Evolutionary conservation across 2,329 filamentous ascomycete species (phyloP).

Genomic region (Aquanectria penicillioides): DNA sequence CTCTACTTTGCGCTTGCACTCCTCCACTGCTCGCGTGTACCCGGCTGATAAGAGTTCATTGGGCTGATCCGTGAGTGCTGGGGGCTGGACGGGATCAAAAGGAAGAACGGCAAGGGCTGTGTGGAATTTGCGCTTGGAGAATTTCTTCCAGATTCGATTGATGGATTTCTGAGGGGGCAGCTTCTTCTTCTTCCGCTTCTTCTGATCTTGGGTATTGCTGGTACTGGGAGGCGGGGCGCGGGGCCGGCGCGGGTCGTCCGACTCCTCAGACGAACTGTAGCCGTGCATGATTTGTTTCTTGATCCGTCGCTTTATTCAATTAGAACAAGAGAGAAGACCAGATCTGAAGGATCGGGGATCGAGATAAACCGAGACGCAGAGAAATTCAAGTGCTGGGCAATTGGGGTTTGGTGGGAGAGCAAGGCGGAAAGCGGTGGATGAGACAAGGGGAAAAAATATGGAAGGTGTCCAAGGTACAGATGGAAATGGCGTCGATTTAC

Average conservation of each 20-base stretch:
- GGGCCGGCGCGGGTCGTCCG: constrained; percentile 56
- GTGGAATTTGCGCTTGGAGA: constrained; percentile 67
- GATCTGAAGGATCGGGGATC: too few relatives aligned
- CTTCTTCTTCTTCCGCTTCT: constrained; percentile 62
- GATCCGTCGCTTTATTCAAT: too few relatives aligned
- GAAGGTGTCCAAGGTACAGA: neutral
- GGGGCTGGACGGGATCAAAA: constrained; percentile 67
- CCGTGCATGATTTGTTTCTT: constrained; percentile 49
- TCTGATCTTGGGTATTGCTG: constrained; percentile 49
- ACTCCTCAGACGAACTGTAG: constrained; percentile 62
- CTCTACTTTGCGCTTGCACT: constrained; percentile 69
- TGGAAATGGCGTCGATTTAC: neutral
- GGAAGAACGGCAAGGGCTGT: constrained; percentile 74
- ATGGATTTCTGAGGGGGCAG: constrained; percentile 72
- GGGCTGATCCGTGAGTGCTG: constrained; percentile 59
- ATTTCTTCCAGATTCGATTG: constrained; percentile 73
- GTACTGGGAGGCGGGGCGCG: constrained; percentile 46
- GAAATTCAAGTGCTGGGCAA: neutral
- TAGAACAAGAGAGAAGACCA: too few relatives aligned
- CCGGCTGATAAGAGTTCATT: constrained; percentile 70
- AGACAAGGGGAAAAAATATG: neutral
- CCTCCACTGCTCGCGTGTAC: constrained; percentile 71
- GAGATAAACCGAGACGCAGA: too few relatives aligned
- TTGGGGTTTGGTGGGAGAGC: neutral
- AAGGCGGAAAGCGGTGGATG: neutral